phyloP scores from a whole-genome alignment of 768 basidiomycete species.

The Calocera viscosa region DNA sequence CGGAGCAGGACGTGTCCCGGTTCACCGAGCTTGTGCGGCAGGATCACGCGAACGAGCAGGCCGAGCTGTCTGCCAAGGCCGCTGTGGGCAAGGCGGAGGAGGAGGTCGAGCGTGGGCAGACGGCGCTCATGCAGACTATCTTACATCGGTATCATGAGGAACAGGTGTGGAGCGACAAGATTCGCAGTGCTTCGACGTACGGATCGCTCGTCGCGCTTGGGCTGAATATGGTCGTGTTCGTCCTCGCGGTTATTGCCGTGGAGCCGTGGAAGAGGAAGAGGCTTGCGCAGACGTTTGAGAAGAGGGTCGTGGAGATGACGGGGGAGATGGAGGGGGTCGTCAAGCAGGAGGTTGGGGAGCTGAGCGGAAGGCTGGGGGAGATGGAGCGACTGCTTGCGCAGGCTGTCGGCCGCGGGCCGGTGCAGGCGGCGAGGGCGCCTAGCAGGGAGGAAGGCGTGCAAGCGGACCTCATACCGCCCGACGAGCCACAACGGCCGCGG shows the following conservation, averaged over 20 bases:
- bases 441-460: background rate
- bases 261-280: slow-evolving; percentile 92
- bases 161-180: slow-evolving; percentile 98
- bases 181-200: slow-evolving; percentile 88
- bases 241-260: slow-evolving; percentile 77
- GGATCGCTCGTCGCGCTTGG: slow-evolving; percentile 74
- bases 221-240: slow-evolving; percentile 80
- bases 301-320: slow-evolving; percentile 48
- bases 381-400: slow-evolving; percentile 16
- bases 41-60: slow-evolving; percentile 78
- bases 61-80: slow-evolving; percentile 56
- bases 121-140: slow-evolving; percentile 75
- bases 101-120: slow-evolving; percentile 76
- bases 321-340: slow-evolving; percentile 36
- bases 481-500: background rate
- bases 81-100: slow-evolving; percentile 59
- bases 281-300: slow-evolving; percentile 81
- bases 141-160: slow-evolving; percentile 88
- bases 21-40: slow-evolving; percentile 85
- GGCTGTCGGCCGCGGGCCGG: slow-evolving; percentile 17
- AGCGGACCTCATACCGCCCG: background rate
- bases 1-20: slow-evolving; percentile 67
- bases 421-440: slow-evolving; percentile 9
- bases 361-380: slow-evolving; percentile 13
- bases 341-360: slow-evolving; percentile 15